Conservation (phyloP, 306 rosid genomes). For the Psophocarpus tetragonolobus region DNA sequence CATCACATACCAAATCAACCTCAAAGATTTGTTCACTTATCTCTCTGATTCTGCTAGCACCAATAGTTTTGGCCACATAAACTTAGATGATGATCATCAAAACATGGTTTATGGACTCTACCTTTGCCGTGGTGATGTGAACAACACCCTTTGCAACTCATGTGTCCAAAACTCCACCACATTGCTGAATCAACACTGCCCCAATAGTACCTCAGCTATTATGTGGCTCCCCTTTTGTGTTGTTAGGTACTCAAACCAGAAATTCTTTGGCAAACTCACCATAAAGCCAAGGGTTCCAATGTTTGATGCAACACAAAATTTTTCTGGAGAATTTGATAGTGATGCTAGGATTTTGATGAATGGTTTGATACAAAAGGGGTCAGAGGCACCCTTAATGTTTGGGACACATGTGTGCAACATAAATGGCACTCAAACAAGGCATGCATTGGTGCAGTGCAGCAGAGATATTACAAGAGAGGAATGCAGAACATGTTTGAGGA, state of each 20-base stretch:
- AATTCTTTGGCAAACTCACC: constrained; percentile 35
- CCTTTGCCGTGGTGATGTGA: constrained; percentile 41
- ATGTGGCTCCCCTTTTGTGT: constrained; percentile 43
- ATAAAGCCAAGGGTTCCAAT: constrained; percentile 37
- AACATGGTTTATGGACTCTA: constrained; percentile 39
- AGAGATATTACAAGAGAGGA: constrained; percentile 46
- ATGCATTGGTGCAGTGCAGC: constrained; percentile 46
- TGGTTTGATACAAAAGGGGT: not conserved
- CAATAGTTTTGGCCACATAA: constrained; percentile 40
- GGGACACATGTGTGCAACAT: constrained; percentile 46
- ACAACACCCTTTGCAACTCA: constrained; percentile 33
- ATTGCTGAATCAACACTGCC: constrained; percentile 38
- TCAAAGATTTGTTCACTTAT: constrained; percentile 27
- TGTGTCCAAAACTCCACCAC: constrained; percentile 40
- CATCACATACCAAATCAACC: constrained; percentile 36
- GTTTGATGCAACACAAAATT: constrained; percentile 38
- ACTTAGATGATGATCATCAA: constrained; percentile 11
- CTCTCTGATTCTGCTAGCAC: constrained; percentile 39
- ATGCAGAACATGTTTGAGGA: constrained; percentile 45
- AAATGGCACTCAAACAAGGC: constrained; percentile 46
- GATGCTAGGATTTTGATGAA: too few species aligned
- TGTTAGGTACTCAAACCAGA: constrained; percentile 36
- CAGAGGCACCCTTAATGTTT: constrained; percentile 29
- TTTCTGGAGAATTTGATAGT: constrained; percentile 22
- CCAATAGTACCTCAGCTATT: constrained; percentile 38